Evolutionary conservation across 1,284 basidiomycete species (phyloP).

Genomic region (Ceratobasidium sp.): DNA sequence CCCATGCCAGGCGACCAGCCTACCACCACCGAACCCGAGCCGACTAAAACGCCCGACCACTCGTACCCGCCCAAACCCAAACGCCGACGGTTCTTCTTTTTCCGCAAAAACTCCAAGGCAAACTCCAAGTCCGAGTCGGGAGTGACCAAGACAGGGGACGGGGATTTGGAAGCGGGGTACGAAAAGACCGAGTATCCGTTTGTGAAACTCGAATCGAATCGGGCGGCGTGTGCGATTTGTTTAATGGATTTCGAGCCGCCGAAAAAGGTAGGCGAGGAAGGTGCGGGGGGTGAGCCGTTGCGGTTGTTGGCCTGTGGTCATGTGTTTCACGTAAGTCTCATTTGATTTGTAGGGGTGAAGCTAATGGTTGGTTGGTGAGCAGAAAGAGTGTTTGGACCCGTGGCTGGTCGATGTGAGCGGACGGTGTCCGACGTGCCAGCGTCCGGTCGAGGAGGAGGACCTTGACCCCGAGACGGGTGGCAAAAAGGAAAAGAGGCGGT

Average conservation of each 20-base stretch:
- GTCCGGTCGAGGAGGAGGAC: conserved; percentile 53
- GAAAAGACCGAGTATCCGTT: conserved; percentile 63
- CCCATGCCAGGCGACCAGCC: conserved; percentile 14
- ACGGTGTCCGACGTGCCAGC: conserved; percentile 77
- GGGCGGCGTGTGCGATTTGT: conserved; percentile 81
- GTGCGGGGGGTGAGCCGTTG: conserved; percentile 74
- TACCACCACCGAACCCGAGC: conserved; percentile 8
- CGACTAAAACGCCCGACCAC: conserved; percentile 36
- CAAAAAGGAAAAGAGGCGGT: conserved; percentile 10
- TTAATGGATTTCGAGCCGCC: conserved; percentile 82
- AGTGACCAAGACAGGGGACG: conserved; percentile 46
- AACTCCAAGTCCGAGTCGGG: conserved; percentile 44
- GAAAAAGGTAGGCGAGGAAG: conserved; percentile 63
- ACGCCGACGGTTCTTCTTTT: conserved; percentile 43
- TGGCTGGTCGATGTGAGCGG: conserved; percentile 81
- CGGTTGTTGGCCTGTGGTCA: conserved; percentile 75
- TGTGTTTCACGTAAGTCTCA: conserved; percentile 75
- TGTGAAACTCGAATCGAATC: conserved; percentile 74
- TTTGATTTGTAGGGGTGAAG: not conserved
- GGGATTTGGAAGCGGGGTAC: conserved; percentile 60
- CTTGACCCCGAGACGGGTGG: not conserved
- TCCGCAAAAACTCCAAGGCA: conserved; percentile 33
- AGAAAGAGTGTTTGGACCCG: conserved; percentile 81
- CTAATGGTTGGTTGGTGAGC: conserved; percentile 18
- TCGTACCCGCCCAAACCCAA: conserved; percentile 47